Percentiles rank a stretch among this genome's conserved stretches.
Conservation (phyloP, 129 eudicot species). For the Saussurea involucrata region DNA sequence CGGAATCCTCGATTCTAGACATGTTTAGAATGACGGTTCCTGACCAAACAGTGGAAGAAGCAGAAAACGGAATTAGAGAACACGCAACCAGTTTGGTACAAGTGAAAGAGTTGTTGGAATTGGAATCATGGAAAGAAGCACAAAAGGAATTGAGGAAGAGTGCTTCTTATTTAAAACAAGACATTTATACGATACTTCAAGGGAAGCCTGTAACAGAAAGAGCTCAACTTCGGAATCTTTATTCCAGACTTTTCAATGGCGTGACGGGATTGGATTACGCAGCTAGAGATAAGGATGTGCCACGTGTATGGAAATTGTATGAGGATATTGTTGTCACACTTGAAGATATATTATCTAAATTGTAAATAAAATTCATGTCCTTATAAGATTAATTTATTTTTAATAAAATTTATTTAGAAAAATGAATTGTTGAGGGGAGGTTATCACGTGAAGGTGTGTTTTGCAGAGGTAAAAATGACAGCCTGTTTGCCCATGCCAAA, state of each 20-base stretch:
- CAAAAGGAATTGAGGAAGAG: conserved; percentile 56
- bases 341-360: conserved; percentile 45
- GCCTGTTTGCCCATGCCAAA: not conserved
- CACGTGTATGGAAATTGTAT: conserved; percentile 50
- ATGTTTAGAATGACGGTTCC: conserved; percentile 67
- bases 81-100: conserved; percentile 48
- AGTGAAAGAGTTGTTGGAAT: conserved; percentile 50
- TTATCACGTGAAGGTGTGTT: not conserved
- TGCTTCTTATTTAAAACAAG: conserved; percentile 63
- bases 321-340: conserved; percentile 35
- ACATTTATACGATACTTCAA: conserved; percentile 69
- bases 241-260: conserved; percentile 47
- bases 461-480: not conserved
- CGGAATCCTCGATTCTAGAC: conserved; percentile 38
- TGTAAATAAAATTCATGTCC: not conserved
- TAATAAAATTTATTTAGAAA: not conserved
- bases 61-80: conserved; percentile 42
- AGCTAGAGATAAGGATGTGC: conserved; percentile 70
- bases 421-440: not conserved
- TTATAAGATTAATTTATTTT: not conserved
- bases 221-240: conserved; percentile 59
- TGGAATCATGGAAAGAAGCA: conserved; percentile 72
- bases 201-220: conserved; percentile 57
- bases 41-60: conserved; percentile 77
- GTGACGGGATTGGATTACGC: conserved; percentile 68